Percentiles rank a stretch among this genome's conserved stretches.
Evolutionary conservation across 441 rosid species (phyloP).

Genomic region (Adansonia grandidieri): DNA sequence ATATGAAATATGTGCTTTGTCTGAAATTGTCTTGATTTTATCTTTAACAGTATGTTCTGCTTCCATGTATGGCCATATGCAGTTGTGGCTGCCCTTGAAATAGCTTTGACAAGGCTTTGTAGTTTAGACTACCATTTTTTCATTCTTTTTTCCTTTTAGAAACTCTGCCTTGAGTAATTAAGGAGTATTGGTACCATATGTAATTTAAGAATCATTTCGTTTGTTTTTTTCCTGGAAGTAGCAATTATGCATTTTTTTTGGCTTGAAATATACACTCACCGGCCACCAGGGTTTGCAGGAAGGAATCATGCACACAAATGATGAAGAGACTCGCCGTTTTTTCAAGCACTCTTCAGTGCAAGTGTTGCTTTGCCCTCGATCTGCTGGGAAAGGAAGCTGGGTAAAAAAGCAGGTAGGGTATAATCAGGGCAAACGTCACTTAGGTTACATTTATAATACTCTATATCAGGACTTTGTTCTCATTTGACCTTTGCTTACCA

Average conservation of each 20-base stretch:
- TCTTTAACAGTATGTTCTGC: not conserved
- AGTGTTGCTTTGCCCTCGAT: conserved; percentile 70
- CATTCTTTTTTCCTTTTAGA: not conserved
- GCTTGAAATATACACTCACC: conserved; percentile 13
- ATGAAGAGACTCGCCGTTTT: conserved; percentile 73
- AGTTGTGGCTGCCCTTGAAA: not conserved
- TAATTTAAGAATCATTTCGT: not conserved
- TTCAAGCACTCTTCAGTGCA: conserved; percentile 76
- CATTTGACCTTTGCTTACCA: conserved; percentile 32
- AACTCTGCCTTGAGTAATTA: not conserved
- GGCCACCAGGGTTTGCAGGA: conserved; percentile 44
- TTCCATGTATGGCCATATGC: not conserved
- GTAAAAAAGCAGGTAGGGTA: conserved; percentile 54
- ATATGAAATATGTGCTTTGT: not conserved
- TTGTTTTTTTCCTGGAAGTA: not conserved
- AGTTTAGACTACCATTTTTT: not conserved
- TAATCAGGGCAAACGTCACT: conserved; percentile 12
- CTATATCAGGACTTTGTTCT: conserved; percentile 15
- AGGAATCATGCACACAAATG: conserved; percentile 67
- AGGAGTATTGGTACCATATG: not conserved
- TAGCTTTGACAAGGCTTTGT: conserved; percentile 2
- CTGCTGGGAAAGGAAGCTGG: conserved; percentile 70
- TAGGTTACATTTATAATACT: not conserved
- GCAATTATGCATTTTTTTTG: not conserved
- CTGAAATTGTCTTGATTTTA: not conserved